phyloP scores from a whole-genome alignment of 108 stramenopile species.

The Skeletonema marinoi region DNA sequence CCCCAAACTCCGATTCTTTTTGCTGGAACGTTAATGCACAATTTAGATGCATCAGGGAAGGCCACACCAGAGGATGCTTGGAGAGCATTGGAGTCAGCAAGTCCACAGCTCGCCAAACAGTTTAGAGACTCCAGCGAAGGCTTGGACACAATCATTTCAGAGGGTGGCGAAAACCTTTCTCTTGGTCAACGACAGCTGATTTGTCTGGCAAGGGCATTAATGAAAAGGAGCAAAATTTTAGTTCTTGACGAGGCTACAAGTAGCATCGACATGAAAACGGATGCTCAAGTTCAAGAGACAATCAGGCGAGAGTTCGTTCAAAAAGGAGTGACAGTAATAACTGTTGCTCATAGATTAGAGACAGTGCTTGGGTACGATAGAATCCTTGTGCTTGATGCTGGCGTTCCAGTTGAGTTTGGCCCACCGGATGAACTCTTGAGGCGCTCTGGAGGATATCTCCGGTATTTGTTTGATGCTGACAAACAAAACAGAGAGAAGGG shows the following conservation, averaged over 20 bases:
- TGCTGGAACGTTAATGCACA: constrained; percentile 83
- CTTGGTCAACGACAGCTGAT: constrained; percentile 91
- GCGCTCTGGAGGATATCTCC: constrained; percentile 50
- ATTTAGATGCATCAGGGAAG: constrained; percentile 84
- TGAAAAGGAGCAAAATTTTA: constrained; percentile 78
- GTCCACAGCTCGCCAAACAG: constrained; percentile 66
- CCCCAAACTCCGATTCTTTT: constrained; percentile 97
- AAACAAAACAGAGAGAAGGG: constrained; percentile 48
- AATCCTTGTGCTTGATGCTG: constrained; percentile 90
- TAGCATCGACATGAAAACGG: constrained; percentile 77
- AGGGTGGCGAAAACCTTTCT: constrained; percentile 90
- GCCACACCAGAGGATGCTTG: constrained; percentile 71
- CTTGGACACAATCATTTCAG: constrained; percentile 61
- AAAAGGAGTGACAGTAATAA: constrained; percentile 83
- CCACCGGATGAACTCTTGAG: constrained; percentile 60
- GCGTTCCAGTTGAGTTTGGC: constrained; percentile 78
- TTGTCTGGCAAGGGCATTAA: constrained; percentile 90
- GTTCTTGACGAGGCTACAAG: constrained; percentile 90
- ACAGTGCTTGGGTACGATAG: constrained; percentile 91
- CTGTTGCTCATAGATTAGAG: constrained; percentile 90
- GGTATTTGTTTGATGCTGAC: constrained; percentile 64
- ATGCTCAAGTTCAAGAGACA: constrained; percentile 73
- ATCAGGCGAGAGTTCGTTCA: constrained; percentile 79
- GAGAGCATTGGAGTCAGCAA: constrained; percentile 79
- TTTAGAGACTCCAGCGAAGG: constrained; percentile 45